Evolutionary conservation across 176 grass and related monocot species (phyloP), one percentile per base, ranked within the genome.

Genomic region (Zoysia japonica): DNA sequence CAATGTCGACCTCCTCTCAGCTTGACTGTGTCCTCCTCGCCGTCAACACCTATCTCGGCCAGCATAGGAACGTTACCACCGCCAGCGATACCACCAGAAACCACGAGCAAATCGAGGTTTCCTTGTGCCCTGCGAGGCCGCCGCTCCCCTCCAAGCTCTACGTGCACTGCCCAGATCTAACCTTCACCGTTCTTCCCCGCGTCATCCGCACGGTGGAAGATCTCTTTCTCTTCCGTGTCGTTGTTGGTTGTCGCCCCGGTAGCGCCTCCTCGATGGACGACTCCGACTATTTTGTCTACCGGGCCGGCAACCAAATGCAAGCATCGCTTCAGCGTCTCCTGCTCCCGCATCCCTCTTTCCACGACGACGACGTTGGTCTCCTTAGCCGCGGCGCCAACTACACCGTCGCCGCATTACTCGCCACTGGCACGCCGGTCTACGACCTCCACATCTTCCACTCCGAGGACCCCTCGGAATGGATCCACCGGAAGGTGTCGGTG

Each of bases 31-130:
- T 37, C 6, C 73, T 76, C 73, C 57, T 76, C 42, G 5, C 1
- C 41, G 42, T 37, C 19, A 1, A 47, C 2, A n/a, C 55, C 2
- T 15, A 15, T 15, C 84, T 78, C 7, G 87, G 89, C 37, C 84
- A 89, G 61, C 77, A 55, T 3, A 93, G 89, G 84, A 82, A 85
- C 71, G 69, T 41, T 67, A 87, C 89, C 75, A 87, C 90, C 65
- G 90, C 87, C 61, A 82, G 80, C 37, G 67, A 44, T 53, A 85
- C 82, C 81, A 80, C 81, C 51, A 35, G 74, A 2, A 50, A 50
- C 20, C 45, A 39, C 2, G 6, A 77, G 0, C 48, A 35, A 5
- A 77, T 77, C 75, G 75, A 77, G 75, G 75, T 65, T 16, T 77
- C 75, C 44, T 50, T 77, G 12, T 77, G 45, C 28, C 60, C 75